Conservation (phyloP, 306 rosid species). For the Sesbania bispinosa region DNA sequence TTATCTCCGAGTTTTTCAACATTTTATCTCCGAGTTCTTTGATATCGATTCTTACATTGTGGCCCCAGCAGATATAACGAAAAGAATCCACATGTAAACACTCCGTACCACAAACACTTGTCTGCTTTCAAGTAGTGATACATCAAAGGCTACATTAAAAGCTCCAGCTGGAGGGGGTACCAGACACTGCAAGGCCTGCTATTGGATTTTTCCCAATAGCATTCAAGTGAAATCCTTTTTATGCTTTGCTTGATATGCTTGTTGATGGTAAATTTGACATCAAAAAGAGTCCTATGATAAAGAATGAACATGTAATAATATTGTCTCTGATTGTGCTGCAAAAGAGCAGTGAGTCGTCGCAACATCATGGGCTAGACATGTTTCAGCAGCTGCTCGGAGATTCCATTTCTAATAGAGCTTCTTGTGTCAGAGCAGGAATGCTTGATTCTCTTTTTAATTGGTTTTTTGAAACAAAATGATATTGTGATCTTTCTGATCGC, state of each 20-base stretch:
- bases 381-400: constrained; percentile 83
- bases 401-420: constrained; percentile 90
- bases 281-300: constrained; percentile 69
- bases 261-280: constrained; percentile 87
- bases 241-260: constrained; percentile 87
- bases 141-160: constrained; percentile 90
- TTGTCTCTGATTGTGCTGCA: constrained; percentile 74
- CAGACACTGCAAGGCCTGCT: constrained; percentile 89
- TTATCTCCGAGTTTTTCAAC: no score
- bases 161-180: constrained; percentile 93
- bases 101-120: no score
- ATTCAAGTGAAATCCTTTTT: constrained; percentile 75
- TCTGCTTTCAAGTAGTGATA: no score
- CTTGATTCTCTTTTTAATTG: constrained; percentile 92
- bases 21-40: no score
- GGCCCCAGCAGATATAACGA: no score
- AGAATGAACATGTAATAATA: constrained; percentile 91
- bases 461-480: constrained; percentile 74
- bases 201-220: constrained; percentile 79
- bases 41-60: no score
- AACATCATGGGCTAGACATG: constrained; percentile 68
- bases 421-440: constrained; percentile 98
- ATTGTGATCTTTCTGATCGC: constrained; percentile 69
- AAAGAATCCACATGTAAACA: no score
- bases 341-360: constrained; percentile 91